These are phyloP conservation scores for Hymenoscyphus fructigenus DNA, from an alignment of 2,329 filamentous ascomycete species.

Conservation along the genomic window DNA sequence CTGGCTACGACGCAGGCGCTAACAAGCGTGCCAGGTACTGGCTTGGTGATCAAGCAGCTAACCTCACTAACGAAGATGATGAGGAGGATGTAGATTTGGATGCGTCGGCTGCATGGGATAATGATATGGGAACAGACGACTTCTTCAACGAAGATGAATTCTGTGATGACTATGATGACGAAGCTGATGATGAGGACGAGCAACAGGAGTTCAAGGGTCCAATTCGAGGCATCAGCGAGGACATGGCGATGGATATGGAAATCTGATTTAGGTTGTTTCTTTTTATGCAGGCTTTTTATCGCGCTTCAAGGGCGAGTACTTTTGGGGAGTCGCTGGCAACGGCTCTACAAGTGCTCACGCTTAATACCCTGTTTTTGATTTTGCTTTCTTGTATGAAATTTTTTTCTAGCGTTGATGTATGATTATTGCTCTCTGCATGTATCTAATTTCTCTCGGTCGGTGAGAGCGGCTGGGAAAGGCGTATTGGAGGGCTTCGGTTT, in stretches of 20 bases:
- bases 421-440: constrained; percentile 16
- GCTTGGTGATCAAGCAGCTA: constrained; percentile 66
- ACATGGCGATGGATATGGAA: constrained; percentile 62
- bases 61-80: constrained; percentile 43
- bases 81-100: constrained; percentile 40
- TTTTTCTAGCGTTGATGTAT: constrained; percentile 16
- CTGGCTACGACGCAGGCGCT: constrained; percentile 50
- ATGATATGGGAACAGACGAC: constrained; percentile 47
- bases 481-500: neutral
- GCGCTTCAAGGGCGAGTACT: constrained; percentile 10
- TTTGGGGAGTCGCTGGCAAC: constrained; percentile 19
- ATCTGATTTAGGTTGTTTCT: constrained; percentile 43
- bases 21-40: constrained; percentile 85
- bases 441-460: constrained; percentile 12
- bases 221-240: constrained; percentile 60
- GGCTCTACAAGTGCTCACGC: constrained; percentile 10
- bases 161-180: constrained; percentile 38
- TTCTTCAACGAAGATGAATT: constrained; percentile 50
- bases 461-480: constrained; percentile 12
- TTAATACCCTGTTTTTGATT: constrained; percentile 23
- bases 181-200: constrained; percentile 36
- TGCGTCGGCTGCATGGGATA: constrained; percentile 43
- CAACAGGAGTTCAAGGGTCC: constrained; percentile 45
- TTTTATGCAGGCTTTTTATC: neutral
- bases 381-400: constrained; percentile 2